Base-by-base conservation (phyloP, 805 yeast genomes). In the Kazachstania taianensis region DNA sequence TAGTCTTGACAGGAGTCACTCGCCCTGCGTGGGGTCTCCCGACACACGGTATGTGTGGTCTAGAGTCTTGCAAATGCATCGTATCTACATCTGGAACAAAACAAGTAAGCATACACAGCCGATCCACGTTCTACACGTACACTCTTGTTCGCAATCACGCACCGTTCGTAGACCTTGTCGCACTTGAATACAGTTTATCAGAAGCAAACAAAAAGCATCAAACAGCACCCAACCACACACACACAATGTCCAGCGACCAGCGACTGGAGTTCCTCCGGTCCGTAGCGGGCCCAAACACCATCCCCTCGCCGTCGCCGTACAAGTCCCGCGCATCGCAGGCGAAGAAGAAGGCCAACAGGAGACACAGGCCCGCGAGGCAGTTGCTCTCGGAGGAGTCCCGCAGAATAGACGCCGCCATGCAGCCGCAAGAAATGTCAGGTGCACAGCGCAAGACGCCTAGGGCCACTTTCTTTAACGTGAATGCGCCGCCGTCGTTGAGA, bases 401-500 rank as follows among this genome's bases (percentile, higher is more conserved):
- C 49, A 71, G 89, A 32, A 61, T 76, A 20, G 70, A 63, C 36
- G 20, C n/a, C 10, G 15, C 20, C 14, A 12, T 12, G 8, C 20
- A 16, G 10, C n/a, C 20, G 17, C 5, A 30, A 15, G 23, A 27
- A 26, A n/a, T n/a, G n/a, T n/a, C n/a, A n/a, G n/a, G n/a, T n/a
- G 24, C 16, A 33, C 50, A 61, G 45, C 43, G 44, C 15, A 50
- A 47, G 20, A 45, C 50, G 25, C 69, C 75, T 40, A 67, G 73
- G 5, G 76, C 85, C 8, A 81, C 89, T 0, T 82, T 73, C 57
- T 70, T 75, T 41, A 72, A 78, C 26, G 62, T 87, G 5, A 73
- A 73, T 20, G 94, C 95, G 0, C 94, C 95, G 3, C 97, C 97
- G 1, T 80, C 92, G 3, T 60, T 86, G 44, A 71, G 65, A 43